A percentile compares a stretch with the other conserved stretches of the same genome.
phyloP scores from a whole-genome alignment of 2,329 filamentous ascomycete species.

The Fusarium anguioides region DNA sequence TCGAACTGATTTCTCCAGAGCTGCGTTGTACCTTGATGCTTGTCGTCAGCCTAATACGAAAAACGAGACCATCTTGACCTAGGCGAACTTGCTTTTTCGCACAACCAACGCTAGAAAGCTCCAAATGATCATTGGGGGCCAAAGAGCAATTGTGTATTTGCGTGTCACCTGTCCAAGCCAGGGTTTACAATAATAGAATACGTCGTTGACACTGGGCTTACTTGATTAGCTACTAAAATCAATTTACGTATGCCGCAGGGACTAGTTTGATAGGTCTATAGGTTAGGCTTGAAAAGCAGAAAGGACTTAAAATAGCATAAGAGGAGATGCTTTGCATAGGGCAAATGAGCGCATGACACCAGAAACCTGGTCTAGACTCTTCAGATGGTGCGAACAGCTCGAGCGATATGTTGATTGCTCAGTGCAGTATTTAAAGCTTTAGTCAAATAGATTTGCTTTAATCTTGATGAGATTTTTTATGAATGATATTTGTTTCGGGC shows the following conservation, averaged over 20 bases:
- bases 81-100: background rate
- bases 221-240: no score
- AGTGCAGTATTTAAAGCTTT: no score
- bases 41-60: background rate
- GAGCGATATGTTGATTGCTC: no score
- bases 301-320: background rate
- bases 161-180: no score
- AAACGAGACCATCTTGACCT: background rate
- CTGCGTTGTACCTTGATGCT: background rate
- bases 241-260: no score
- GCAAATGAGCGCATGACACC: background rate
- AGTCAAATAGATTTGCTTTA: no score
- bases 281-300: background rate
- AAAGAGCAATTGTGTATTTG: background rate
- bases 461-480: no score
- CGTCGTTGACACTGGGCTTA: no score
- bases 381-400: no score
- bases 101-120: background rate
- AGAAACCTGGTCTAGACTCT: background rate
- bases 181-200: no score
- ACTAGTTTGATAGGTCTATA: background rate
- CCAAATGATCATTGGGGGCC: background rate
- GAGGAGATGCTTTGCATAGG: background rate
- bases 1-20: background rate
- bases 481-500: no score